phyloP scores from a whole-genome alignment of 768 basidiomycete genomes.

The Suillus tomentosus region DNA sequence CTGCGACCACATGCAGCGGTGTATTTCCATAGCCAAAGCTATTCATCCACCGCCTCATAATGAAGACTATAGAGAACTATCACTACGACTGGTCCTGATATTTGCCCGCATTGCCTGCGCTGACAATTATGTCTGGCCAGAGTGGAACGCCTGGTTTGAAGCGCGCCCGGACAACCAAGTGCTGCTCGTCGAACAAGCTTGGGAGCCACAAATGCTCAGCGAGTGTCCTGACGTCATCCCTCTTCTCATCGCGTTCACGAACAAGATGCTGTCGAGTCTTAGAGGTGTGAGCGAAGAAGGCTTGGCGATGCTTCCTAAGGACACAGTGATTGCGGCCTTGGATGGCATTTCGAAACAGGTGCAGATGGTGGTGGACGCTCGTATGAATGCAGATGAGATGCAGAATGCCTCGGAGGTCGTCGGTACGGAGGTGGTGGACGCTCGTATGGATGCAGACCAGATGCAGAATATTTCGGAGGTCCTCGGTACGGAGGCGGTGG shows the following conservation, averaged over 20 bases:
- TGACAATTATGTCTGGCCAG: constrained; percentile 14
- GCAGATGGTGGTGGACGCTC: not conserved
- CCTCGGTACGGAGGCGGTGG: not conserved
- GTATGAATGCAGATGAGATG: not conserved
- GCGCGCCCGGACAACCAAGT: not conserved
- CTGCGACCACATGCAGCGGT: not conserved
- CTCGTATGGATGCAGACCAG: not conserved
- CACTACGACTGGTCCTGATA: not conserved
- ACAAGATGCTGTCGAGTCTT: constrained; percentile 6
- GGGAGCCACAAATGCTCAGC: not conserved
- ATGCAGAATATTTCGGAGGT: not conserved
- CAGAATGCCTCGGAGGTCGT: not conserved
- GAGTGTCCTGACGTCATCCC: constrained; percentile 1
- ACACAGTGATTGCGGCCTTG: not conserved
- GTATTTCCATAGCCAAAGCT: not conserved
- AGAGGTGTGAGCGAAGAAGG: not conserved
- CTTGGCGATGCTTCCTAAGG: not conserved
- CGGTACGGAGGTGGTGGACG: not conserved
- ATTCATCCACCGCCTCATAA: not conserved
- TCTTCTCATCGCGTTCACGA: constrained; percentile 2
- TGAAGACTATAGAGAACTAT: not conserved
- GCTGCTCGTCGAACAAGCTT: not conserved
- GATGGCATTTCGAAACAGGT: not conserved
- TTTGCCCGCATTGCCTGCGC: not conserved
- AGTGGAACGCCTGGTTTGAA: not conserved